Percentiles rank a stretch among this genome's conserved stretches.
Evolutionary conservation across 1,139 yeast genomes (phyloP).

Genomic region (Taphrina betulina): DNA sequence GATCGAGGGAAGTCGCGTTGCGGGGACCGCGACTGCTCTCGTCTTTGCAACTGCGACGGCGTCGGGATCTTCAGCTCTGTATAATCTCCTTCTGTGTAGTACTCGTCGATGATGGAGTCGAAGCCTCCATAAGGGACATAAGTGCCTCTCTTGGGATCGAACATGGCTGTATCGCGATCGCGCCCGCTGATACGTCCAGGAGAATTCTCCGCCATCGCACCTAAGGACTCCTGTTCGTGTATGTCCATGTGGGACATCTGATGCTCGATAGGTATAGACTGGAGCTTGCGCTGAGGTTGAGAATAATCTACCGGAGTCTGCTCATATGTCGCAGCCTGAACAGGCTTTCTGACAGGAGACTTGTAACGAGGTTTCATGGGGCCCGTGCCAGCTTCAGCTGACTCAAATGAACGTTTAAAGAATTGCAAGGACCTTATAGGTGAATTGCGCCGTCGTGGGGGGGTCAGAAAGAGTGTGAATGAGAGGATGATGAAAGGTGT

Average conservation of each 20-base stretch:
- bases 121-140: slow-evolving; percentile 30
- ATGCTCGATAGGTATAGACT: background rate
- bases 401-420: too few relatives aligned
- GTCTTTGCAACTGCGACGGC: slow-evolving; percentile 12
- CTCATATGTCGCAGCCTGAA: background rate
- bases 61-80: slow-evolving; percentile 14
- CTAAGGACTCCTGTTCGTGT: too few relatives aligned
- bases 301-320: slow-evolving; percentile 2
- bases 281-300: slow-evolving; percentile 4
- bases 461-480: too few relatives aligned
- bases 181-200: slow-evolving; percentile 15
- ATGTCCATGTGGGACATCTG: background rate
- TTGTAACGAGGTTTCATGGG: slow-evolving; percentile 2
- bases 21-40: slow-evolving; percentile 31
- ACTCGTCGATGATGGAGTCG: slow-evolving; percentile 21
- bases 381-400: too few relatives aligned
- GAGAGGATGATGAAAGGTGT: too few relatives aligned
- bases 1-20: too few relatives aligned
- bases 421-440: too few relatives aligned
- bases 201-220: slow-evolving; percentile 10
- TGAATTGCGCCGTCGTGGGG: too few relatives aligned
- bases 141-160: slow-evolving; percentile 29
- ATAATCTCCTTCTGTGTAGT: slow-evolving; percentile 29
- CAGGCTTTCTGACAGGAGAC: slow-evolving; percentile 17
- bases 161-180: slow-evolving; percentile 16